These are phyloP conservation scores for Thelephora terrestris DNA, from an alignment of 1,284 basidiomycete genomes.

Conservation along the genomic window DNA sequence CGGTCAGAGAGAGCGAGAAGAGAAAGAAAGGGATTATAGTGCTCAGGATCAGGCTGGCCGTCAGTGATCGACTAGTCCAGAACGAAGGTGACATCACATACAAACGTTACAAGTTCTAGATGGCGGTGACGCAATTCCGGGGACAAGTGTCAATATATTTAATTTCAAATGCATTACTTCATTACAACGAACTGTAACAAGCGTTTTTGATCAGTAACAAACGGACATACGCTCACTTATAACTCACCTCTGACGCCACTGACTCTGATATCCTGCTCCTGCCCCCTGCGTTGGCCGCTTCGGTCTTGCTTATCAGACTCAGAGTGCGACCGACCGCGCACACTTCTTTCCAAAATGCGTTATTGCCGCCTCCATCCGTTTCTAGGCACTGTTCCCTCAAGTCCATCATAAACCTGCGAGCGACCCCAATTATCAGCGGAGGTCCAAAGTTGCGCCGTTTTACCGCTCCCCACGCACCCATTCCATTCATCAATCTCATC, in stretches of 20 bases:
- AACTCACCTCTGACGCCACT: constrained; percentile 15
- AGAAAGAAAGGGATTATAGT: too few relatives aligned
- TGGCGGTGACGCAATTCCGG: background rate
- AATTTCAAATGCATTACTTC: background rate
- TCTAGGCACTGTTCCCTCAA: constrained; percentile 44
- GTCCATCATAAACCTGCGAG: constrained; percentile 45
- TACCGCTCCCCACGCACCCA: constrained; percentile 31
- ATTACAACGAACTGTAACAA: background rate
- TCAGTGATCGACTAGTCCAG: too few relatives aligned
- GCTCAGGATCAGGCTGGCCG: too few relatives aligned
- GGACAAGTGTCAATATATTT: background rate
- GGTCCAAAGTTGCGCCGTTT: constrained; percentile 19
- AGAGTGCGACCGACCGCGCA: constrained; percentile 39
- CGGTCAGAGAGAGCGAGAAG: too few relatives aligned
- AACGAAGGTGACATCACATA: background rate
- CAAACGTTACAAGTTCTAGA: background rate
- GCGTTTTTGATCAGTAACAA: too few relatives aligned
- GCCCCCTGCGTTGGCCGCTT: constrained; percentile 48
- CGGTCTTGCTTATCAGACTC: constrained; percentile 52
- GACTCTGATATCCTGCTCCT: constrained; percentile 42
- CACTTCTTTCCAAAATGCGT: constrained; percentile 53
- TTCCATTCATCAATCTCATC: constrained; percentile 77
- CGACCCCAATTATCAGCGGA: constrained; percentile 14
- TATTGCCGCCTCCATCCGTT: constrained; percentile 41
- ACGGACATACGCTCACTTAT: background rate